Evolutionary conservation across 352 stramenopile genomes (phyloP).

Genomic region (Lagenidium sp.): DNA sequence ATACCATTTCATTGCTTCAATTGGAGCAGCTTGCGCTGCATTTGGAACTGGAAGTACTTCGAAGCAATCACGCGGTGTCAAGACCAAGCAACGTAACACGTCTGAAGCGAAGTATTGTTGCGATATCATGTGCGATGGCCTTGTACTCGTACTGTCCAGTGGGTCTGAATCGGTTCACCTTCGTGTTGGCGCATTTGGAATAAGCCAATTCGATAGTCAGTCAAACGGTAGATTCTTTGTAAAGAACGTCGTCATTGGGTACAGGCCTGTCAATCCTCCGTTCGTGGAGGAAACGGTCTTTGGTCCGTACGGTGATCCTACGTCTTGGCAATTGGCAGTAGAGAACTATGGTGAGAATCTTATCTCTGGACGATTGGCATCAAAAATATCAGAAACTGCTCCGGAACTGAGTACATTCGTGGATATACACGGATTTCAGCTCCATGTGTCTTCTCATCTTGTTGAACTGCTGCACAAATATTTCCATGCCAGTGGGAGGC

Average conservation of each 20-base stretch:
- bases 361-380: conserved; percentile 24
- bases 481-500: no score
- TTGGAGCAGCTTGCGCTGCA: no score
- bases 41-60: no score
- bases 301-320: conserved; percentile 52
- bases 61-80: no score
- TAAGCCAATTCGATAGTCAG: conserved; percentile 10
- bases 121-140: conserved; percentile 34
- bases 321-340: conserved; percentile 55
- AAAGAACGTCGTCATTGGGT: conserved; percentile 54
- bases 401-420: conserved; percentile 42
- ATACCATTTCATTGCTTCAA: no score
- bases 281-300: conserved; percentile 56
- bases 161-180: conserved; percentile 32
- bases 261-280: conserved; percentile 10
- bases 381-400: no score
- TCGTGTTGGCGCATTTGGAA: conserved; percentile 33
- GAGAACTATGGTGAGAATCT: conserved; percentile 70
- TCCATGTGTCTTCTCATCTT: conserved; percentile 50
- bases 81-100: no score
- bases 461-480: conserved; percentile 16
- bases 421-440: conserved; percentile 62
- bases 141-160: conserved; percentile 16
- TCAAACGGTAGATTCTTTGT: conserved; percentile 27
- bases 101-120: no score